Evolutionary conservation across 2,329 filamentous ascomycete species (phyloP), one percentile per base, ranked within the genome.

Genomic region (Colletotrichum coccodes): DNA sequence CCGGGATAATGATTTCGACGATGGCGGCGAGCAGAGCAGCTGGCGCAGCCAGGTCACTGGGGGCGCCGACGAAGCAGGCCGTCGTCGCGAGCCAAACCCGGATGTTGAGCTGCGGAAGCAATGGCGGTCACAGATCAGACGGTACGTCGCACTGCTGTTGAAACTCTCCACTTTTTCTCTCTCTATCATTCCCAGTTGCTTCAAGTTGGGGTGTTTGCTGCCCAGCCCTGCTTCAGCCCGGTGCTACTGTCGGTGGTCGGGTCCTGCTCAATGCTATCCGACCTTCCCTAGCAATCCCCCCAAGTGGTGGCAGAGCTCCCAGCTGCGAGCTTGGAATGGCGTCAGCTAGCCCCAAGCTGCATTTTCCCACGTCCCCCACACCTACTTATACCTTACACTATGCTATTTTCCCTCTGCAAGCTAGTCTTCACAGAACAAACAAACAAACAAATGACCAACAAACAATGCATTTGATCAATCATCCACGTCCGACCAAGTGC

Each of bases 1-100:
- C 67, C 57, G 60, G 73, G 60, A 60, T 74, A 73, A 63, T 53
- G 72, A 60, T 71, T 74, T 49, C 74, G 76, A 61, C 76, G 78
- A 46, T 73, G 56, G 61, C 54, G 34, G 54, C 61, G 34, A 30
- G 47, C 26, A 44, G 66, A 36, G 38, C 42, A 28, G 56, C 36
- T 42, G 60, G 60, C 60, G 54, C 60, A 30, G 50, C 62, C 23
- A 68, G 53, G 38, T 58, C 56, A 28, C 60, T 71, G 12, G 47
- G 57, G 52, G 44, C 59, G 42, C 40, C 34, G 23, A 60, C 52
- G 49, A 54, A 34, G 23, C 66, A 70, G 42, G 18, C 23, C 28
- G 56, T 34, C 30, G 14, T 36, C 30, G 26, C 34, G 44, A 54
- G 60, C 53, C 62, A 64, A 34, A 54, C 34, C 54, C 63, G 68